Evolutionary conservation across 2,329 filamentous ascomycete genomes (phyloP).

Genomic region (Paracorniculantispora psalliotae): DNA sequence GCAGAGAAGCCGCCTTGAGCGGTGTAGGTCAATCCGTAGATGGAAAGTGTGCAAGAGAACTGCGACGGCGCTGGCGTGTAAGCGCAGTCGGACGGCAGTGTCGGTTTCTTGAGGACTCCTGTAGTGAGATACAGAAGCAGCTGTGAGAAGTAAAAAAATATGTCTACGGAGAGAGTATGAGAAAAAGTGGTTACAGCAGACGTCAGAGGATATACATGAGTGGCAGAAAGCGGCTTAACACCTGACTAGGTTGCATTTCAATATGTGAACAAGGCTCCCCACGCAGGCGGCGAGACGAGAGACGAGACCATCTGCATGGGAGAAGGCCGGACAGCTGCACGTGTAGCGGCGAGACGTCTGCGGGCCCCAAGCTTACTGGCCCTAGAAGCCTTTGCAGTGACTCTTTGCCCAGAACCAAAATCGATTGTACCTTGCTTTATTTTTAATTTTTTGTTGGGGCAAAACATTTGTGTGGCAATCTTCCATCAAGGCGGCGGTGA

Average conservation of each 20-base stretch:
- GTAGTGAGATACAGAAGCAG: no score
- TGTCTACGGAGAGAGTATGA: neutral
- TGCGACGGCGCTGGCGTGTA: neutral
- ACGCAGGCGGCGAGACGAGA: neutral
- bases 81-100: no score
- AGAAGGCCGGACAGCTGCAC: slow-evolving; percentile 6
- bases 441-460: neutral
- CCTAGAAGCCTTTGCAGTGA: no score
- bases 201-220: neutral
- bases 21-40: neutral
- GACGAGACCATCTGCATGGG: neutral
- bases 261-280: no score
- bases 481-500: no score
- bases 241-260: neutral
- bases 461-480: neutral
- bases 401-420: neutral
- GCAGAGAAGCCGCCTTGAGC: neutral
- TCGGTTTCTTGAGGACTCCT: no score
- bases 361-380: neutral
- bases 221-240: neutral
- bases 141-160: neutral
- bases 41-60: neutral
- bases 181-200: neutral
- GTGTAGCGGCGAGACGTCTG: slow-evolving; percentile 4
- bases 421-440: neutral